Evolutionary conservation across 495 filamentous ascomycete genomes (phyloP).

Genomic region (Margaritispora aquatica): DNA sequence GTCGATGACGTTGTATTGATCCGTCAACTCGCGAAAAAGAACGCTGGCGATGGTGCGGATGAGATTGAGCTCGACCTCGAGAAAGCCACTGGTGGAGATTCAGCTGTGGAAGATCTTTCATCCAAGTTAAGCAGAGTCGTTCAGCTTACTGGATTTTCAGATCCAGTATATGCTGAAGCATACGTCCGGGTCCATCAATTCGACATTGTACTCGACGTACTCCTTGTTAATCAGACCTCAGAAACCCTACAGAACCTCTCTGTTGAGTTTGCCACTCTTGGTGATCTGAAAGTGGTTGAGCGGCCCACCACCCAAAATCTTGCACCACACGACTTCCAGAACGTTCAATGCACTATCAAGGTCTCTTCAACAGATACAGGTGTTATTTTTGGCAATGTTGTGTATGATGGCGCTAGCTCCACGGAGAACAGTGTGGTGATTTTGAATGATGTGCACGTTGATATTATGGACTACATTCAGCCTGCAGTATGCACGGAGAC

Average conservation of each 20-base stretch:
- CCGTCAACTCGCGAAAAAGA: constrained; percentile 90
- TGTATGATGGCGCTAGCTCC: constrained; percentile 93
- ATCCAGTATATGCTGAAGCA: constrained; percentile 95
- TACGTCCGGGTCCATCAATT: constrained; percentile 99
- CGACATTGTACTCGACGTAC: constrained; percentile 94
- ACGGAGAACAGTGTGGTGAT: constrained; percentile 98
- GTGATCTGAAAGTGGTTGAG: constrained; percentile 97
- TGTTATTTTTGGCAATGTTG: constrained; percentile 98
- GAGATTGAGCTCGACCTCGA: constrained; percentile 86
- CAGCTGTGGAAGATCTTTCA: constrained; percentile 73
- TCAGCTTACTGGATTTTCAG: constrained; percentile 96
- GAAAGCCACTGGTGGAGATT: constrained; percentile 88
- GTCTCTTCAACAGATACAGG: constrained; percentile 97
- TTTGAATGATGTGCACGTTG: constrained; percentile 96
- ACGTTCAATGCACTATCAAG: constrained; percentile 98
- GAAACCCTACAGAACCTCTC: constrained; percentile 96
- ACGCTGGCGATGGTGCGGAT: constrained; percentile 73
- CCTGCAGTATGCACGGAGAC: constrained; percentile 95
- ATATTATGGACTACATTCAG: constrained; percentile 99
- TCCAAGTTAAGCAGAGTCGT: constrained; percentile 95
- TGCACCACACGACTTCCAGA: constrained; percentile 91
- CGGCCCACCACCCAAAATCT: constrained; percentile 93
- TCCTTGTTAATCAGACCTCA: constrained; percentile 95
- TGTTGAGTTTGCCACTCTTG: constrained; percentile 95
- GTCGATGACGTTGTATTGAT: constrained; percentile 93